Evolutionary conservation across 495 filamentous ascomycete genomes (phyloP).

Genomic region (Hypoxylon subgilvum): DNA sequence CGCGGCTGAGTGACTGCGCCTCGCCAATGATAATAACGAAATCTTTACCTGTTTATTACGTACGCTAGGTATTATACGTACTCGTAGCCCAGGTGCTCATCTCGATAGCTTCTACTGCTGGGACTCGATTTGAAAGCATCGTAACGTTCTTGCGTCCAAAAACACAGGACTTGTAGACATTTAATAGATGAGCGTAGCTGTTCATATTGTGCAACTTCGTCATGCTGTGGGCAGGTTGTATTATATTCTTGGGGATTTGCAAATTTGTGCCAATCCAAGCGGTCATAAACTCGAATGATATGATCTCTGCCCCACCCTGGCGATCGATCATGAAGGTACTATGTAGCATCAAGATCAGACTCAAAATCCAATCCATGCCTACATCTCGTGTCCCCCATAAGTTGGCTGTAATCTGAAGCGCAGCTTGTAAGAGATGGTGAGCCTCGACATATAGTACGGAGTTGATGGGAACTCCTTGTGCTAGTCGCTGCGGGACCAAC

Average conservation of each 20-base stretch:
- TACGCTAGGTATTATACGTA: no score
- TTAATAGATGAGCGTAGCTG: no score
- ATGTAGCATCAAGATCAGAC: conserved; percentile 34
- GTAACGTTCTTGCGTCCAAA: not conserved
- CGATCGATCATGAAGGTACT: conserved; percentile 31
- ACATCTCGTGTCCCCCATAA: conserved; percentile 14
- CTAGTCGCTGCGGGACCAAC: conserved; percentile 26
- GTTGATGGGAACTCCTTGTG: conserved; percentile 35
- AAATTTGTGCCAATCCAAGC: conserved; percentile 1
- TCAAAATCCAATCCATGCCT: conserved; percentile 18
- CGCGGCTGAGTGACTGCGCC: conserved; percentile 21
- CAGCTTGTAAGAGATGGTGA: conserved; percentile 26
- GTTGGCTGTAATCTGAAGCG: conserved; percentile 30
- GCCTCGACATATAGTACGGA: conserved; percentile 30
- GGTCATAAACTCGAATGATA: conserved; percentile 1
- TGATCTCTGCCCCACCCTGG: conserved; percentile 14
- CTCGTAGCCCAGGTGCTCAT: no score
- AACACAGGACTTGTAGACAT: not conserved
- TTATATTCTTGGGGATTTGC: conserved; percentile 1
- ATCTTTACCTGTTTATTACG: no score
- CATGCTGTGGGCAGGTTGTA: conserved; percentile 6
- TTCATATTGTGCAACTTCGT: no score
- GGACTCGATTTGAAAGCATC: conserved; percentile 2
- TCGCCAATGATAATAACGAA: not conserved
- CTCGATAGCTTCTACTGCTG: not conserved